Percentiles rank a stretch among this genome's conserved stretches.
phyloP scores from a whole-genome alignment of 2,329 filamentous ascomycete genomes.

The Xylariaceae sp. region DNA sequence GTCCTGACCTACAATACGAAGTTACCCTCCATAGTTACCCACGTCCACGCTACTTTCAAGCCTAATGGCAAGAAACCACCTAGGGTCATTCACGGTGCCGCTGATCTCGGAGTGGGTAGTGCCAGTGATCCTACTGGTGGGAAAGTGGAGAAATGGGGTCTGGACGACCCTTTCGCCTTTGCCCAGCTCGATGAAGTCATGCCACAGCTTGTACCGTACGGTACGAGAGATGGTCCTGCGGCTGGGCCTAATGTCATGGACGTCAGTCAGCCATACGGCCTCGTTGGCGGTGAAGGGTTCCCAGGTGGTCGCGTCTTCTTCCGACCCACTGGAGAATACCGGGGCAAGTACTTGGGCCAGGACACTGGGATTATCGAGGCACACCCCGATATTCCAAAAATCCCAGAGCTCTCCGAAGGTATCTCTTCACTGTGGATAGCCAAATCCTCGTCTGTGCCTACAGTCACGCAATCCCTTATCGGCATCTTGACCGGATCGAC shows the following conservation, averaged over 20 bases:
- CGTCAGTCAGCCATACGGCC: constrained; percentile 78
- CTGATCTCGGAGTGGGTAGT: constrained; percentile 73
- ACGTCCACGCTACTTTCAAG: constrained; percentile 72
- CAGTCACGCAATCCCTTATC: constrained; percentile 69
- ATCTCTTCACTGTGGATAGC: constrained; percentile 85
- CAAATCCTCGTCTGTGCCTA: constrained; percentile 69
- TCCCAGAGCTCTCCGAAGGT: constrained; percentile 66
- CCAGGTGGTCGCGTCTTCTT: constrained; percentile 80
- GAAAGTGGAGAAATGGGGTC: constrained; percentile 78
- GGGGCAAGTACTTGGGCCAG: constrained; percentile 68
- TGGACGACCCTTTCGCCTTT: constrained; percentile 70
- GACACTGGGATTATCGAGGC: constrained; percentile 59
- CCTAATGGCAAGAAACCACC: constrained; percentile 68
- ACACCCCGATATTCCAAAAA: constrained; percentile 69
- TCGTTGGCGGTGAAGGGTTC: constrained; percentile 80
- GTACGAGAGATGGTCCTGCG: constrained; percentile 72
- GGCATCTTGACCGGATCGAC: constrained; percentile 83
- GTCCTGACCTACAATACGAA: constrained; percentile 84
- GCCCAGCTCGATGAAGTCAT: constrained; percentile 75
- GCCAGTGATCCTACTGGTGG: constrained; percentile 73
- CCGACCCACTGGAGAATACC: constrained; percentile 67
- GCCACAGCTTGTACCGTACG: constrained; percentile 70
- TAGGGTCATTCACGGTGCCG: constrained; percentile 76
- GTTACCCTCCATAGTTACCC: constrained; percentile 72
- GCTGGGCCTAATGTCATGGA: constrained; percentile 85